Conservation (phyloP, 2,329 filamentous ascomycete species). For the Teratosphaeria destructans region DNA sequence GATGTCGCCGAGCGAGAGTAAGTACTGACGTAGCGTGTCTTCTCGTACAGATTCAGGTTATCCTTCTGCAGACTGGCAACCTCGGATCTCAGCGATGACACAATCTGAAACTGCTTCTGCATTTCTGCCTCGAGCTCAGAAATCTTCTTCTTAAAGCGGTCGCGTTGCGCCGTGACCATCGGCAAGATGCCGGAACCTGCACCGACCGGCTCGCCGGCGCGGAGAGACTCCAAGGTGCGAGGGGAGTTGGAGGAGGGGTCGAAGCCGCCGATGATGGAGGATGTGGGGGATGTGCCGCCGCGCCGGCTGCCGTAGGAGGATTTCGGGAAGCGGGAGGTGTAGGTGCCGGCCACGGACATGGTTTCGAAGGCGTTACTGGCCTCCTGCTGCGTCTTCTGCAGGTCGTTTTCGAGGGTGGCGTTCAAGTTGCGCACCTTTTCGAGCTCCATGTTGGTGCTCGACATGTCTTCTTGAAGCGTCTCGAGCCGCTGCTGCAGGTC, state of each 20-base stretch:
- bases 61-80: constrained; percentile 88
- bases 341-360: constrained; percentile 86
- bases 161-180: constrained; percentile 95
- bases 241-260: constrained; percentile 51
- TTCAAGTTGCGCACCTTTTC: constrained; percentile 77
- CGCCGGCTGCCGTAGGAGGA: constrained; percentile 50
- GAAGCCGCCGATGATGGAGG: constrained; percentile 96
- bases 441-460: constrained; percentile 71
- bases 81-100: constrained; percentile 82
- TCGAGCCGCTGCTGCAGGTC: constrained; percentile 75
- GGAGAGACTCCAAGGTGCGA: constrained; percentile 45
- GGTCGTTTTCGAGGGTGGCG: constrained; percentile 81
- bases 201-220: constrained; percentile 52
- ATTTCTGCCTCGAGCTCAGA: constrained; percentile 81
- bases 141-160: constrained; percentile 96
- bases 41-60: constrained; percentile 92
- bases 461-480: constrained; percentile 72
- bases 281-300: constrained; percentile 76
- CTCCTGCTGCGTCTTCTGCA: constrained; percentile 78
- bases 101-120: constrained; percentile 68
- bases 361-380: constrained; percentile 75
- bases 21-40: constrained; percentile 89
- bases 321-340: constrained; percentile 67
- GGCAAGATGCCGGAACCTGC: constrained; percentile 83
- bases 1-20: constrained; percentile 64